Conservation (phyloP, 441 rosid genomes). For the Rhodomyrtus psidioides region DNA sequence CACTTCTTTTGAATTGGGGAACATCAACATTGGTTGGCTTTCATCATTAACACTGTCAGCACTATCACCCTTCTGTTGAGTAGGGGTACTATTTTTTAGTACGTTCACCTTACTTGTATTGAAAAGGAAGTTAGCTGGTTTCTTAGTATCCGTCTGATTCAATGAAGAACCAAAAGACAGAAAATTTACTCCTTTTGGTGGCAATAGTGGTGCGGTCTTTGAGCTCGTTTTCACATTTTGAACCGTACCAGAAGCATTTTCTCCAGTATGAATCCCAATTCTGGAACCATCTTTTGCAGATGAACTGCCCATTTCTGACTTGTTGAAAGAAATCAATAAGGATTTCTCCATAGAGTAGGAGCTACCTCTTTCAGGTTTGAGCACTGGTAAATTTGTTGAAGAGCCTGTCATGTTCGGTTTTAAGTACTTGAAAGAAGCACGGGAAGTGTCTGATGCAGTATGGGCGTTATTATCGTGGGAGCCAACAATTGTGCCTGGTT, state of each 20-base stretch:
- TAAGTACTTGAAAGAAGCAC: conserved; percentile 19
- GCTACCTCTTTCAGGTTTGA: conserved; percentile 39
- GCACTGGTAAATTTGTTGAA: conserved; percentile 15
- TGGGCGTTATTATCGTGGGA: not conserved
- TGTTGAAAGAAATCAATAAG: conserved; percentile 19
- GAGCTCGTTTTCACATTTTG: not conserved
- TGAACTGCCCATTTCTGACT: conserved; percentile 18
- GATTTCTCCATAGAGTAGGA: conserved; percentile 29
- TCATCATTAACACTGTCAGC: conserved; percentile 1
- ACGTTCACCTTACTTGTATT: not conserved
- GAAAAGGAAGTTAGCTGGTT: conserved; percentile 3
- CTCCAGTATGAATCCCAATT: not conserved
- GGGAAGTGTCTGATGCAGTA: not conserved
- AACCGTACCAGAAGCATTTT: not conserved
- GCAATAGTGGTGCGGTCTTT: conserved; percentile 13
- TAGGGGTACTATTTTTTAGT: conserved; percentile 5
- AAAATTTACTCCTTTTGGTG: conserved; percentile 82
- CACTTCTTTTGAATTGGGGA: conserved; percentile 2
- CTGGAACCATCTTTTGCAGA: conserved; percentile 22
- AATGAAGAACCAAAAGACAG: conserved; percentile 47
- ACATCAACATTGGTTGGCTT: not conserved
- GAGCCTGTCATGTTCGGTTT: conserved; percentile 30
- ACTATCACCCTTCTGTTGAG: not conserved
- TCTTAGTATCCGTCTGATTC: conserved; percentile 8
- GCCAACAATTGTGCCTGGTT: conserved; percentile 14